These are phyloP conservation scores for Zalerion maritima DNA, from an alignment of 495 filamentous ascomycete genomes.

Conservation along the genomic window DNA sequence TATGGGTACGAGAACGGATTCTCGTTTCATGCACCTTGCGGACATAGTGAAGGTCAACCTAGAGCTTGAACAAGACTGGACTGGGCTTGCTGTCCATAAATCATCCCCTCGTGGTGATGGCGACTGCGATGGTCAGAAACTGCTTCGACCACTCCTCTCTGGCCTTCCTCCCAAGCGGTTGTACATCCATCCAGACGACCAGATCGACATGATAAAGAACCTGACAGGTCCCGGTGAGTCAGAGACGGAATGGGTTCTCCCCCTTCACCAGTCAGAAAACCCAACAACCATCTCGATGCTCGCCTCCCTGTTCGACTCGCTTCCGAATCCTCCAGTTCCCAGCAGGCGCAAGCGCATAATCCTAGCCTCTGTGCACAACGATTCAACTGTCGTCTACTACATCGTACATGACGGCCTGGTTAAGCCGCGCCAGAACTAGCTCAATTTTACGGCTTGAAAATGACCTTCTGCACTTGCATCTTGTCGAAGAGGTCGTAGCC, in stretches of 20 bases:
- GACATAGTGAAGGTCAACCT: conserved; percentile 65
- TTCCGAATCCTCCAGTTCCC: conserved; percentile 14
- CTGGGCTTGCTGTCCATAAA: conserved; percentile 47
- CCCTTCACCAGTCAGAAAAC: conserved; percentile 63
- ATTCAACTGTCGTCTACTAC: conserved; percentile 93
- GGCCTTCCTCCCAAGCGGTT: conserved; percentile 76
- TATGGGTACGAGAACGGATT: no score
- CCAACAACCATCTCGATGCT: conserved; percentile 68
- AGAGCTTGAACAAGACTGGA: conserved; percentile 80
- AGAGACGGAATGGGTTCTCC: conserved; percentile 75
- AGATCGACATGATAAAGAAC: conserved; percentile 58
- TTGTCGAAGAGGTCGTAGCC: conserved; percentile 86
- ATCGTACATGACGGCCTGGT: conserved; percentile 89
- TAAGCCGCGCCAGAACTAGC: conserved; percentile 84
- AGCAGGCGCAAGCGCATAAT: conserved; percentile 54
- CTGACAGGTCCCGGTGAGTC: conserved; percentile 25
- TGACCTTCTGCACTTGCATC: conserved; percentile 85
- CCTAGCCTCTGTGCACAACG: conserved; percentile 69
- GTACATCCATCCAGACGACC: conserved; percentile 89
- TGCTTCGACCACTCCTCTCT: conserved; percentile 56
- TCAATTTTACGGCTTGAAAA: conserved; percentile 30
- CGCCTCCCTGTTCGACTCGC: conserved; percentile 65
- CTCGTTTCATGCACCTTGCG: conserved; percentile 34
- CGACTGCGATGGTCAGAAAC: conserved; percentile 9
- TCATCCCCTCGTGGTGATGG: conserved; percentile 22